Conservation (phyloP, 805 yeast species). For the Candida tammaniensis region DNA sequence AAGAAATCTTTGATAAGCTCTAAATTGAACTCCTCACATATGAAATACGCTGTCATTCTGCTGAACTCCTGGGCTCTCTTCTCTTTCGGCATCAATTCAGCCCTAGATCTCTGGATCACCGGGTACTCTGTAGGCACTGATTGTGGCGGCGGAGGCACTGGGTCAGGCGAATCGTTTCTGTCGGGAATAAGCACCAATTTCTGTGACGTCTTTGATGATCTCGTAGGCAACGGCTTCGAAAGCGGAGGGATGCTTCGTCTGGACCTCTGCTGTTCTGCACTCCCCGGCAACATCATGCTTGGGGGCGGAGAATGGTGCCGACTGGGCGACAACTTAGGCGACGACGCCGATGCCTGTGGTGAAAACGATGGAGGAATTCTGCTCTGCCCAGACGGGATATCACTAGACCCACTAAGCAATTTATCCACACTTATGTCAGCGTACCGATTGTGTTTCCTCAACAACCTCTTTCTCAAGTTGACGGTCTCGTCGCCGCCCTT, state of each 20-base stretch:
- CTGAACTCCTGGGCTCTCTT: slow-evolving; percentile 62
- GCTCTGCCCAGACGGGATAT: slow-evolving; percentile 79
- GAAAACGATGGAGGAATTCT: slow-evolving; percentile 31
- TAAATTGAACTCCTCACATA: slow-evolving; percentile 78
- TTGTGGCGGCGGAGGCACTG: slow-evolving; percentile 10
- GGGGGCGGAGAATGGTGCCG: slow-evolving; percentile 18
- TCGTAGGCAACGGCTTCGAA: slow-evolving; percentile 55
- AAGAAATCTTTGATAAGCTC: slow-evolving; percentile 62
- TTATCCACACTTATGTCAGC: slow-evolving; percentile 81
- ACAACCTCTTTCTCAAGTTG: slow-evolving; percentile 25
- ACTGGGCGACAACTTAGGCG: slow-evolving; percentile 11
- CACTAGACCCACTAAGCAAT: slow-evolving; percentile 73
- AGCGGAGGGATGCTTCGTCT: slow-evolving; percentile 51
- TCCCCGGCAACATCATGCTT: slow-evolving; percentile 11
- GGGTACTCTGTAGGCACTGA: slow-evolving; percentile 20
- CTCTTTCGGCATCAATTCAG: slow-evolving; percentile 59
- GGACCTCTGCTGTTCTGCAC: slow-evolving; percentile 8
- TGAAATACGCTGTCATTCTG: slow-evolving; percentile 87
- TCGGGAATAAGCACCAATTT: slow-evolving; percentile 85
- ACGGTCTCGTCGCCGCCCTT: not conserved
- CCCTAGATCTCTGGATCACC: slow-evolving; percentile 43
- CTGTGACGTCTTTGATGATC: slow-evolving; percentile 85
- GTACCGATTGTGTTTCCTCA: slow-evolving; percentile 44
- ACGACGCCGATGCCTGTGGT: slow-evolving; percentile 6
- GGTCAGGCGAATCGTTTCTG: slow-evolving; percentile 20